These are phyloP conservation scores for Hydrangea macrophylla DNA, from an alignment of 148 eudicot genomes.

Conservation along the genomic window DNA sequence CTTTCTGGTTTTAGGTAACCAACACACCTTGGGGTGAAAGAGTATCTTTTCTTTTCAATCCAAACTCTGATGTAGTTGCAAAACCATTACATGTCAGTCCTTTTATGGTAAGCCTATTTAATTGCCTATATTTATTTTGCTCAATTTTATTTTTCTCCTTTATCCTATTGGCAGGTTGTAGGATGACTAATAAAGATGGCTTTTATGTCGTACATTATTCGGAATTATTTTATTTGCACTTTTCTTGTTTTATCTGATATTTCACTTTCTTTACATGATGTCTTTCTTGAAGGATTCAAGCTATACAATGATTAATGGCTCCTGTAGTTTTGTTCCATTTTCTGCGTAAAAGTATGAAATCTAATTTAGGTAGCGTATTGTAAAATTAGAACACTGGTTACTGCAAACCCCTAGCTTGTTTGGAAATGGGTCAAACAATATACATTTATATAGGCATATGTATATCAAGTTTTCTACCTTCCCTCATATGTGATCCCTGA, in stretches of 20 bases:
- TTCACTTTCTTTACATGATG: conserved; percentile 1
- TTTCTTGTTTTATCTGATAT: neutral
- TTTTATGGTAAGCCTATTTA: conserved; percentile 66
- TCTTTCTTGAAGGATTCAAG: neutral
- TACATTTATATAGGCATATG: too few species aligned
- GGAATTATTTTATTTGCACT: neutral
- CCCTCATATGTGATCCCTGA: too few species aligned
- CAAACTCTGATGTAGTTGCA: conserved; percentile 65
- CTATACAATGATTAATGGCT: neutral
- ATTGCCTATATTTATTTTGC: neutral
- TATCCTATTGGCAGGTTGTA: too few species aligned
- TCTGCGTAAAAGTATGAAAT: too few species aligned
- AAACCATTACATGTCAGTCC: conserved; percentile 93
- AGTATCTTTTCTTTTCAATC: conserved; percentile 71
- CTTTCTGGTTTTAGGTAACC: conserved; percentile 61
- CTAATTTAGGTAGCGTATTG: too few species aligned
- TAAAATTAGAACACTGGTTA: too few species aligned
- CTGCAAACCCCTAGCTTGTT: too few species aligned
- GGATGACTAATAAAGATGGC: neutral
- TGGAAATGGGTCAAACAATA: too few species aligned
- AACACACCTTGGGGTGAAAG: conserved; percentile 99
- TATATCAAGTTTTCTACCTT: too few species aligned
- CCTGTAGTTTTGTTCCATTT: too few species aligned
- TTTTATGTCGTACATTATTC: too few species aligned
- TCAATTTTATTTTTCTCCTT: too few species aligned